Evolutionary conservation across 768 basidiomycete genomes (phyloP).

Genomic region (Chiua virens): DNA sequence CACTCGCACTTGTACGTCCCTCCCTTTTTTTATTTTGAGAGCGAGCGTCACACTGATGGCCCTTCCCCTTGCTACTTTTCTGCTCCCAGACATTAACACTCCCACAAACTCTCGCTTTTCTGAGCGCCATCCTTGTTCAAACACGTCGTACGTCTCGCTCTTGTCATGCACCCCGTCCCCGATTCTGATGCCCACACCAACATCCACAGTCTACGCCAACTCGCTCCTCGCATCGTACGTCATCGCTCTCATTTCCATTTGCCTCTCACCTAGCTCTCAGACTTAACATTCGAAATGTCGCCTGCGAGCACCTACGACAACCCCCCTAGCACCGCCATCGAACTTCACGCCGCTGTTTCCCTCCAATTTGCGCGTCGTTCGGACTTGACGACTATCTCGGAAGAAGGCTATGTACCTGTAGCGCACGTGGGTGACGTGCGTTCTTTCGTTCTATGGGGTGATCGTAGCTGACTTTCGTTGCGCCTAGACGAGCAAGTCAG

Average conservation of each 20-base stretch:
- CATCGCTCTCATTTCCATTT: no score
- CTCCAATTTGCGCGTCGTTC: conserved; percentile 25
- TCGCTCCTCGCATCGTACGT: conserved; percentile 30
- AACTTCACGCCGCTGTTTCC: conserved; percentile 16
- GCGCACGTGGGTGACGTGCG: neutral
- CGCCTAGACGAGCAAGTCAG: conserved; percentile 8
- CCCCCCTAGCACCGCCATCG: neutral
- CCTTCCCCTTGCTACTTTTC: no score
- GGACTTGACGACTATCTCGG: conserved; percentile 2
- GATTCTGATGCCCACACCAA: no score
- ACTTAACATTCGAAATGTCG: conserved; percentile 28
- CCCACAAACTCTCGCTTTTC: conserved; percentile 19
- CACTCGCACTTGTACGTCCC: conserved; percentile 22
- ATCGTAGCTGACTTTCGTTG: no score
- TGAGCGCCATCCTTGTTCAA: conserved; percentile 24
- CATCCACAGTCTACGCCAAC: conserved; percentile 26
- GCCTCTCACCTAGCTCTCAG: no score
- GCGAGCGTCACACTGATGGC: no score
- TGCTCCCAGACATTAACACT: conserved; percentile 19
- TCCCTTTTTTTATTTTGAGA: no score
- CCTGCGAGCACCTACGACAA: conserved; percentile 12
- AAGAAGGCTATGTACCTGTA: neutral
- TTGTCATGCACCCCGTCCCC: no score
- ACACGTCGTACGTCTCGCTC: conserved; percentile 22
- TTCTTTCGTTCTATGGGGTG: no score